Base-by-base conservation (phyloP, 1,284 basidiomycete species). In the Schizophyllum amplum region DNA sequence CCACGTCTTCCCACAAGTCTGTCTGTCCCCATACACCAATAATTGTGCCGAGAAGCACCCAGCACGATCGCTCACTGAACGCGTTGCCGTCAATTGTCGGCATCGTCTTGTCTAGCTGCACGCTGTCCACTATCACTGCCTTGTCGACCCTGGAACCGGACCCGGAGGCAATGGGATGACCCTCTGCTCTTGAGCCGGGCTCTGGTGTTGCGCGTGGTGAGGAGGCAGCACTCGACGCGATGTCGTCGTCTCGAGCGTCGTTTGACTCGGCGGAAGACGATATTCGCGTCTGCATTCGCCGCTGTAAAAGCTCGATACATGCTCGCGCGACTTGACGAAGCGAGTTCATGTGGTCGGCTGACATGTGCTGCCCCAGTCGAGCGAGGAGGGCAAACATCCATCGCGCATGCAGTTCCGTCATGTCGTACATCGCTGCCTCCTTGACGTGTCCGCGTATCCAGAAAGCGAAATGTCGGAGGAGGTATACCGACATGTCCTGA, bases 331-430 rank as follows among this genome's bases (percentile, higher is more conserved):
- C 79, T 55, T 81, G 85, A 17, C 94, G 85, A 54, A 97, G 70
- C 1, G 82, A 75, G 62, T 82, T 87, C 70, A 89, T 87, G 64
- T 96, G 88, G 59, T 92, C 89, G 15, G 87, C 83, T 42, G 83
- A 80, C 26, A 95, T 72, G 27, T 83, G 76, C 13, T 83, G 79
- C 56, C 94, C 91, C 21, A 94, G 73, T 50, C 83, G 78, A 17
- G 86, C 75, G 15, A 98, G 77, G 49, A 95, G 78, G 2, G 81
- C 78, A 69, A 96, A 93, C 51, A 94, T 83, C 94, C 94, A 97
- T 27, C 81, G 82, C 1, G 83, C 81, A 65, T 95, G 90, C 22
- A 77, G 73, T 54, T 83, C 76, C 4, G 82, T 82, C 24, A 88
- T 76, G 20, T 75, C 71, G 53, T 74, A 73, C 21, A 70, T 65